Evolutionary conservation across 371 early-diverging fungal genomes (phyloP), one percentile per base, ranked within the genome.

Genomic region (Rhizopus stolonifer): DNA sequence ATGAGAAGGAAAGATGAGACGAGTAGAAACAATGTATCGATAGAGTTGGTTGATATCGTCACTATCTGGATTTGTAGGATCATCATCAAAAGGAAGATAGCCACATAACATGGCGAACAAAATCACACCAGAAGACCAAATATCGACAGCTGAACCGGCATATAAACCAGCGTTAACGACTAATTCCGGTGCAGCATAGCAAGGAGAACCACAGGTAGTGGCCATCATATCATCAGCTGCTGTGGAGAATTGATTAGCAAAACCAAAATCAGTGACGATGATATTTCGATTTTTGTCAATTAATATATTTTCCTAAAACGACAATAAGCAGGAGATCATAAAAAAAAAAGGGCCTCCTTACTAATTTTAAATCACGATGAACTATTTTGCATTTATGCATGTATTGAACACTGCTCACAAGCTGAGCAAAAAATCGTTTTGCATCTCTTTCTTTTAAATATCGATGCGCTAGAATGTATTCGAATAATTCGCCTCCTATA

Each of bases 231-330:
- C 88, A 51, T 79, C 80, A 19, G 72, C 61, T 14, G 74, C 65
- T 22, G 69, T 73, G 33, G 82, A 69, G 57, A 89, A 91, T 63
- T 92, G 85, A 72, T 99, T 99, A 17, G 97, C 96, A 65, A 99
- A 95, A 3, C 99, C 99, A 83, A 99, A 99, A 67, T 99, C 99
- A 7, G 95, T 96, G 55, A 99, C 91, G 54, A 95, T 88, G 25
- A 98, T 87, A 70, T 92, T 89, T 22, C 89, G 79, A 58, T 91
- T 72, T 42, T 81, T 79, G 74, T 95, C 94, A 44, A 94, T 72
- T 43, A 96, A 69, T 46, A 96, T 64, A 59, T 96, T 96, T 79
- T 96, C 97, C 90, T 89, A 55, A 19, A n/a, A 19, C 6, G 7
- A 21, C 10, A 8, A 19, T 19, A 42, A 42, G 83, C 90, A 92